phyloP scores from a whole-genome alignment of 306 rosid species.

The Vigna mungo region DNA sequence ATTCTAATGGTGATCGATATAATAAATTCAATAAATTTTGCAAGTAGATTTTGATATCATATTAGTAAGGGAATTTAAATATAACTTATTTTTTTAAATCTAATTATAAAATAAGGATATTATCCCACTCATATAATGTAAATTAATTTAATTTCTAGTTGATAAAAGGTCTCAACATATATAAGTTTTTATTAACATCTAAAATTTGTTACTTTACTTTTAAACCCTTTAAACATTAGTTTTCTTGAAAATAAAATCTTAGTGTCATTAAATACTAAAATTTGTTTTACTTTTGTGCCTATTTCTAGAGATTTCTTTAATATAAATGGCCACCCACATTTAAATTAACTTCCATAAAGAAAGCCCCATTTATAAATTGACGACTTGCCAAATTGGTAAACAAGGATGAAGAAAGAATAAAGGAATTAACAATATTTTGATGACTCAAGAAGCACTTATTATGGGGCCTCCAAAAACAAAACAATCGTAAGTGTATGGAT shows the following conservation, averaged over 20 bases:
- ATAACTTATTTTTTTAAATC: too few relatives aligned
- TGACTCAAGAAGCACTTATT: slow-evolving; percentile 70
- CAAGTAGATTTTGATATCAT: too few relatives aligned
- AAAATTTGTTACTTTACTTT: not conserved
- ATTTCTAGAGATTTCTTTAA: not conserved
- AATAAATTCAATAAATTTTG: too few relatives aligned
- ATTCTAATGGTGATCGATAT: too few relatives aligned
- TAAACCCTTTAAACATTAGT: not conserved
- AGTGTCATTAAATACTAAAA: not conserved
- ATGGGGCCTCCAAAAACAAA: slow-evolving; percentile 41
- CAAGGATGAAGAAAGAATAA: slow-evolving; percentile 19
- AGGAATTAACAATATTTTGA: slow-evolving; percentile 48
- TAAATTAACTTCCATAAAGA: not conserved
- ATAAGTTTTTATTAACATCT: too few relatives aligned
- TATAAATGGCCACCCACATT: not conserved
- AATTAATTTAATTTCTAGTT: too few relatives aligned
- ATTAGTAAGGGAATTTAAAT: too few relatives aligned
- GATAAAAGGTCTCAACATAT: too few relatives aligned
- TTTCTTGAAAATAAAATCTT: too few relatives aligned
- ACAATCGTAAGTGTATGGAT: slow-evolving; percentile 37
- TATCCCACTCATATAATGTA: too few relatives aligned
- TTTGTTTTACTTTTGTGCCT: not conserved
- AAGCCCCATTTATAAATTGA: slow-evolving; percentile 26
- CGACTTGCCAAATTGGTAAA: slow-evolving; percentile 36
- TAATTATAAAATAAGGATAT: too few relatives aligned